A percentile compares a stretch with the other conserved stretches of the same genome.
Evolutionary conservation across 176 grass and related monocot species (phyloP).

Genomic region (Phoenix dactylifera): DNA sequence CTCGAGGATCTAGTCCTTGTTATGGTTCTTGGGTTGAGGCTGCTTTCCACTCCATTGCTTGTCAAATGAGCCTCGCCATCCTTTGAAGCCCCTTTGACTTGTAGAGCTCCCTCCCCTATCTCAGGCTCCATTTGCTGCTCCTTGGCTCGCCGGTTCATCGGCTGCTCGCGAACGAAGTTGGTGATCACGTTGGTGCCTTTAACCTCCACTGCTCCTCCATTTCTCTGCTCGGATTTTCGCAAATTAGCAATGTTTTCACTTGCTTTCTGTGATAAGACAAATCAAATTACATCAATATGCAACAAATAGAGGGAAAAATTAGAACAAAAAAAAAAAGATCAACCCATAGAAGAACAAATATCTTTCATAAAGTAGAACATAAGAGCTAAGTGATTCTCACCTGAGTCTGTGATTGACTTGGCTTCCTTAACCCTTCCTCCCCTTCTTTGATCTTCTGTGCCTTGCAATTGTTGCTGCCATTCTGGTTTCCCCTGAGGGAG

Average conservation of each 20-base stretch:
- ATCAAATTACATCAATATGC: not conserved
- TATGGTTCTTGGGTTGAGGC: constrained; percentile 28
- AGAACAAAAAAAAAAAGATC: not conserved
- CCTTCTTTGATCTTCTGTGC: constrained; percentile 30
- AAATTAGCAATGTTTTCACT: constrained; percentile 10
- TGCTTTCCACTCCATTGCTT: constrained; percentile 43
- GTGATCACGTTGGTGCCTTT: constrained; percentile 15
- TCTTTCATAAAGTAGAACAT: too few relatives aligned
- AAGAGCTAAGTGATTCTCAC: constrained; percentile 6
- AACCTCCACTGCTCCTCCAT: constrained; percentile 13
- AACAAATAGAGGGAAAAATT: not conserved
- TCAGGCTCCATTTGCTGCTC: constrained; percentile 11
- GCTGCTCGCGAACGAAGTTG: constrained; percentile 1
- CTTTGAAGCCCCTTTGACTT: not conserved
- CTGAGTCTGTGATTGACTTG: constrained; percentile 19
- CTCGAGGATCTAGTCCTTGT: constrained; percentile 44
- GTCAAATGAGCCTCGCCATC: not conserved
- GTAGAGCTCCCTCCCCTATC: constrained; percentile 1
- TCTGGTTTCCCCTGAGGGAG: constrained; percentile 11
- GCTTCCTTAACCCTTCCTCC: constrained; percentile 3
- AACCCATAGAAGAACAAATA: not conserved
- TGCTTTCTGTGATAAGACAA: not conserved
- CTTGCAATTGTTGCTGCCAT: constrained; percentile 13
- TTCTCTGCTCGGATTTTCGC: constrained; percentile 10
- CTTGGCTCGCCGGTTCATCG: not conserved